These are phyloP conservation scores for Colletotrichum tropicale DNA, from an alignment of 2,329 filamentous ascomycete species.

Conservation along the genomic window DNA sequence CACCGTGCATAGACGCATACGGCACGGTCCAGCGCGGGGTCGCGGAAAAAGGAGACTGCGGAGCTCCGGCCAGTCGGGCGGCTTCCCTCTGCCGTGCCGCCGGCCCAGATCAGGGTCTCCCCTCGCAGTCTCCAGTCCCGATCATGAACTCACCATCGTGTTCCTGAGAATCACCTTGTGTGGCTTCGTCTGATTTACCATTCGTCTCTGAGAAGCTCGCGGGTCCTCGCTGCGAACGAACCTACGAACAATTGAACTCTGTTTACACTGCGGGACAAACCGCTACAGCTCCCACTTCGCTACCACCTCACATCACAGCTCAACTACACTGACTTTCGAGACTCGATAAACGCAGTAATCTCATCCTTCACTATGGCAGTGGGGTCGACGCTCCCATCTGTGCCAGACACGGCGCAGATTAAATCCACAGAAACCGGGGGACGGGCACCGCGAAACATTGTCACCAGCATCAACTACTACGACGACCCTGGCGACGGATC, in stretches of 20 bases:
- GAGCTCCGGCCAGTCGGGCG: constrained; percentile 3
- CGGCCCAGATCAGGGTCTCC: constrained; percentile 1
- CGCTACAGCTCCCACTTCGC: background rate
- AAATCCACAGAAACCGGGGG: background rate
- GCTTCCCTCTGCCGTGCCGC: background rate
- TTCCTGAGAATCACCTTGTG: background rate
- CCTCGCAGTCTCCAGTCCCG: background rate
- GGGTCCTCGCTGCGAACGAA: background rate
- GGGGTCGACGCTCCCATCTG: background rate
- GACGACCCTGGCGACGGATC: constrained; percentile 23
- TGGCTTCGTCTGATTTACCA: background rate
- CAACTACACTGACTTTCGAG: background rate
- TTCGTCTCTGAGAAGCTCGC: background rate
- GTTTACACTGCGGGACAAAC: background rate
- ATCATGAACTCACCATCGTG: background rate
- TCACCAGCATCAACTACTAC: constrained; percentile 23
- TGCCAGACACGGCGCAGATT: background rate
- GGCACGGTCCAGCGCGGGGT: constrained; percentile 4
- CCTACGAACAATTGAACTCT: background rate
- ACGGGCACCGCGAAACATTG: constrained; percentile 1
- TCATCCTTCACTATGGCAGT: background rate
- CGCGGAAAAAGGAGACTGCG: constrained; percentile 14
- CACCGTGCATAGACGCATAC: background rate
- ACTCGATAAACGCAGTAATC: background rate
- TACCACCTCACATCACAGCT: background rate